These are phyloP conservation scores for Vanrija humicola DNA, from an alignment of 1,284 basidiomycete genomes.

Conservation along the genomic window DNA sequence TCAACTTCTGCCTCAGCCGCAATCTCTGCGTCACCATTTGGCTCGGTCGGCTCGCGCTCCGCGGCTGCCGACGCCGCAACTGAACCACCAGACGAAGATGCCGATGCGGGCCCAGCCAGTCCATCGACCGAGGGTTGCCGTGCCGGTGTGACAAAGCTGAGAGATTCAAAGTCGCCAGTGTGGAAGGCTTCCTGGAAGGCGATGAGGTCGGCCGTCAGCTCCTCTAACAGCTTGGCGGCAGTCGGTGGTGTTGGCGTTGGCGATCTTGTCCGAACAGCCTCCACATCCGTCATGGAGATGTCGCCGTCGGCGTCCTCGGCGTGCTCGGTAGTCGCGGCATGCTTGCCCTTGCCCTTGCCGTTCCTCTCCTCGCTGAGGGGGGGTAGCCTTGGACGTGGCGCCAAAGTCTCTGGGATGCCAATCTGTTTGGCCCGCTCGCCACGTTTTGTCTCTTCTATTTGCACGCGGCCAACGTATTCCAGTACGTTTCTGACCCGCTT, in stretches of 20 bases:
- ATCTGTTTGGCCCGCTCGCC: conserved; percentile 64
- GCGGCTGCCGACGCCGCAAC: not conserved
- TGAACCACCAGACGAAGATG: not conserved
- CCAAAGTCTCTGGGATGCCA: conserved; percentile 42
- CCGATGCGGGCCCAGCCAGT: not conserved
- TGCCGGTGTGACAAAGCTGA: conserved; percentile 10
- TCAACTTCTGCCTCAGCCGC: no score
- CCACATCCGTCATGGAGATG: not conserved
- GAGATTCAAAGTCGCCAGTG: conserved; percentile 44
- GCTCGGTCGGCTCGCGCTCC: not conserved
- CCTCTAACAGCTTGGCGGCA: conserved; percentile 79
- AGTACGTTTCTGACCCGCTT: conserved; percentile 87
- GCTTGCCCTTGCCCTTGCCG: conserved; percentile 1
- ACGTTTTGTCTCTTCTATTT: conserved; percentile 69
- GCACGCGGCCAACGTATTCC: conserved; percentile 68
- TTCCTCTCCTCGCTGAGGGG: conserved; percentile 7
- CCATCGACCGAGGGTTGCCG: not conserved
- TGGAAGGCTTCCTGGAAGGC: conserved; percentile 82
- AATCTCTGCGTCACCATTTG: not conserved
- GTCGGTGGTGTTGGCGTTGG: conserved; percentile 6
- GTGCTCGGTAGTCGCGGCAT: not conserved
- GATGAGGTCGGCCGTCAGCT: conserved; percentile 79
- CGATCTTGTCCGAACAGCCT: not conserved
- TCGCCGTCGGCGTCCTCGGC: not conserved
- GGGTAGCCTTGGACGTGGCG: conserved; percentile 8